phyloP scores from a whole-genome alignment of 2,329 filamentous ascomycete species.

The Verticillium klebahnii region DNA sequence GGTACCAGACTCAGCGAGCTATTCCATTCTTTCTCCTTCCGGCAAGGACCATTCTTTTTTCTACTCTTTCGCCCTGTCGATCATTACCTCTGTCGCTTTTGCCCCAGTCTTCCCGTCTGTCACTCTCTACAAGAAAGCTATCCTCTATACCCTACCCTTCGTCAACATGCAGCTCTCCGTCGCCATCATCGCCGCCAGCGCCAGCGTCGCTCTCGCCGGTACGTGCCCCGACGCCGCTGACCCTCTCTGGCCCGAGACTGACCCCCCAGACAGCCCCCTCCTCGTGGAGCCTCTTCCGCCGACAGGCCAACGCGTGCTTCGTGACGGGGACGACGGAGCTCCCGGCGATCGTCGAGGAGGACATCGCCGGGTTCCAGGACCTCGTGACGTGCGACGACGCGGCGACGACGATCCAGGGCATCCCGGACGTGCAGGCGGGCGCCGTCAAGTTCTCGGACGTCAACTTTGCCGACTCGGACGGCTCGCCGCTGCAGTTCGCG shows the following conservation, averaged over 20 bases:
- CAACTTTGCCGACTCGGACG: constrained; percentile 48
- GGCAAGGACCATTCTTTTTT: constrained; percentile 2
- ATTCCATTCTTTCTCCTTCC: constrained; percentile 4
- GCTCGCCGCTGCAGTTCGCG: constrained; percentile 48
- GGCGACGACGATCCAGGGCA: constrained; percentile 42
- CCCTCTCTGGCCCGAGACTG: no score
- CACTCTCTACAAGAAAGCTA: not conserved
- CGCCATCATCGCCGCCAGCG: constrained; percentile 8
- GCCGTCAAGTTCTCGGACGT: constrained; percentile 45
- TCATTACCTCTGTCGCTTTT: not conserved
- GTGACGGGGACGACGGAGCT: constrained; percentile 45
- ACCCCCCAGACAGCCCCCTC: constrained; percentile 6
- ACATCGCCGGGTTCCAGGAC: constrained; percentile 34
- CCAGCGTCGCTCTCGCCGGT: constrained; percentile 11
- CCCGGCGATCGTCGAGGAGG: constrained; percentile 42
- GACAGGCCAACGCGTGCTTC: constrained; percentile 43
- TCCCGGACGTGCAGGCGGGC: constrained; percentile 53
- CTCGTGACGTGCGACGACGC: constrained; percentile 44
- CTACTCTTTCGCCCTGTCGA: not conserved
- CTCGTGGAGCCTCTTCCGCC: constrained; percentile 10
- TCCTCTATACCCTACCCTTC: not conserved
- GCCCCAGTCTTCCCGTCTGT: not conserved
- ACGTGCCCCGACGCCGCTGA: not conserved
- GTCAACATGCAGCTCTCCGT: constrained; percentile 13
- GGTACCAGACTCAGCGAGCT: not conserved